Conservation (phyloP, 202 grass and related monocot species). For the Dendrocalamus latiflorus region DNA sequence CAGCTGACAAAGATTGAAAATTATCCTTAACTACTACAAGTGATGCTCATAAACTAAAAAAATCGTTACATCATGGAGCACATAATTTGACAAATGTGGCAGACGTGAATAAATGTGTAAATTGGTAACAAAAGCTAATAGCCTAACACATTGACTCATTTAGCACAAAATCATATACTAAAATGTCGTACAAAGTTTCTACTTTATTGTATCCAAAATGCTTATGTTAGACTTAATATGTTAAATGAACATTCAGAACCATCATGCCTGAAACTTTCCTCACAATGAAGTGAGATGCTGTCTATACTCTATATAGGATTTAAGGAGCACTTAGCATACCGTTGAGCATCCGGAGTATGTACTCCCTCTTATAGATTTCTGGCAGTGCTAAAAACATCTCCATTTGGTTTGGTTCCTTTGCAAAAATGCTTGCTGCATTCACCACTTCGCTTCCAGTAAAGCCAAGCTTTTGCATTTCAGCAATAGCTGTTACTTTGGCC, state of each 20-base stretch:
- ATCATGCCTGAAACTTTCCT: background rate
- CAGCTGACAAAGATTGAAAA: background rate
- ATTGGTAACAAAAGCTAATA: background rate
- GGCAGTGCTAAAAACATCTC: conserved; percentile 47
- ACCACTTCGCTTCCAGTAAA: conserved; percentile 42
- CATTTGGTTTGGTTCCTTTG: conserved; percentile 51
- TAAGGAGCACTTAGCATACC: background rate
- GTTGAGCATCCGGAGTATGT: conserved; percentile 39
- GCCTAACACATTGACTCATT: background rate
- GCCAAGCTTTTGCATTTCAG: conserved; percentile 40
- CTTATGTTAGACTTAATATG: background rate
- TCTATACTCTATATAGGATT: background rate
- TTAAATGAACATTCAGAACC: background rate
- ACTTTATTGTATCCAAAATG: background rate
- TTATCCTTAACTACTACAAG: background rate
- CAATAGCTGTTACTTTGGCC: conserved; percentile 41
- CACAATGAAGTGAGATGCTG: background rate
- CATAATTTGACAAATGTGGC: background rate
- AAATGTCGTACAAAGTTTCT: background rate
- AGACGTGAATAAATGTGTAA: background rate
- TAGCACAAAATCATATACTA: background rate
- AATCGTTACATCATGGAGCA: background rate
- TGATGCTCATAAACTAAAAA: background rate
- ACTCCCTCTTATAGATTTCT: conserved; percentile 44
- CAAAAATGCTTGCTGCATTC: conserved; percentile 33